phyloP scores from a whole-genome alignment of 495 filamentous ascomycete species.

The Pyrenopolyporus hunteri region DNA sequence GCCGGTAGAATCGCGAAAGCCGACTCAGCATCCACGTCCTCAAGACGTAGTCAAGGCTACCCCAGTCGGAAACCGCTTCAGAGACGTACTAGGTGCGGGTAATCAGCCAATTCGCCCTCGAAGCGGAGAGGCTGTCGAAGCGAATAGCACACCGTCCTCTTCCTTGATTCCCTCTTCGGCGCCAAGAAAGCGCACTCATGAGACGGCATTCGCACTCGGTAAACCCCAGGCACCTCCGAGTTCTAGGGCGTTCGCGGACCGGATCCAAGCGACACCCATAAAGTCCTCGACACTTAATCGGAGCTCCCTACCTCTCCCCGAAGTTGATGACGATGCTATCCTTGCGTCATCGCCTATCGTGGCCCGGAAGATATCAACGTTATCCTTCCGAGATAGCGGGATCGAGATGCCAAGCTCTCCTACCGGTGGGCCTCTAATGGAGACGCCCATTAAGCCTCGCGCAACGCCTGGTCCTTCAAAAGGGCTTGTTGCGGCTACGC shows the following conservation, averaged over 20 bases:
- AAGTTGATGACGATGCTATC: conserved; percentile 28
- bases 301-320: conserved; percentile 27
- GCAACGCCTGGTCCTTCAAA: conserved; percentile 11
- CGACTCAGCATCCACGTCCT: conserved; percentile 60
- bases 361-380: conserved; percentile 57
- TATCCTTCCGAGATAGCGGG: conserved; percentile 40
- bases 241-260: conserved; percentile 1
- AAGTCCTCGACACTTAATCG: conserved; percentile 10
- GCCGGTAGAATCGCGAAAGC: conserved; percentile 65
- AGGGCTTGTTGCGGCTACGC: conserved; percentile 29
- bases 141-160: conserved; percentile 30
- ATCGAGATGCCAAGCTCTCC: conserved; percentile 53
- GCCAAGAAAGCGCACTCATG: conserved; percentile 43
- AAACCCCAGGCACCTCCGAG: conserved; percentile 16
- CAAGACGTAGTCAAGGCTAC: conserved; percentile 77
- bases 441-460: conserved; percentile 47
- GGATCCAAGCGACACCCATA: conserved; percentile 44
- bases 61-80: conserved; percentile 64
- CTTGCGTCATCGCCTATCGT: conserved; percentile 52
- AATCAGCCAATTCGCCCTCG: conserved; percentile 16
- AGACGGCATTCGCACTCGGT: conserved; percentile 25
- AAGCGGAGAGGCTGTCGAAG: conserved; percentile 23
- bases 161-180: conserved; percentile 45
- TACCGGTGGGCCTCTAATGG: conserved; percentile 38
- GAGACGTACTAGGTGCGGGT: conserved; percentile 45